phyloP scores from a whole-genome alignment of 1,139 yeast species.

The Saccharomyces hybrid region DNA sequence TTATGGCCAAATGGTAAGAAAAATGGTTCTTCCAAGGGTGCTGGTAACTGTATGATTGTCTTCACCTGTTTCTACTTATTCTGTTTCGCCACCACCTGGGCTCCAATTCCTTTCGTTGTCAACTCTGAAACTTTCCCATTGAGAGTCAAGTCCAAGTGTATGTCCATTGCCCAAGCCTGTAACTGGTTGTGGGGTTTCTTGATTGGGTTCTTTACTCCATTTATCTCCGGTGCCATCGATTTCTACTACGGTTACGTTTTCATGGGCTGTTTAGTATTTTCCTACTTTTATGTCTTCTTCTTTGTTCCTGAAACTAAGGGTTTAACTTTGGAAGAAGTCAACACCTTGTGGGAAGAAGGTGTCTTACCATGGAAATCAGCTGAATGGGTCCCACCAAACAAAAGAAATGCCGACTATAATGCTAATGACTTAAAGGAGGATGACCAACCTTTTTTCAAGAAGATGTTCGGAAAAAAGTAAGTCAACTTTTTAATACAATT shows the following conservation, averaged over 20 bases:
- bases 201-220: slow-evolving; percentile 73
- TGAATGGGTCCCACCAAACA: too few species aligned
- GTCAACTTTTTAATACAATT: too few species aligned
- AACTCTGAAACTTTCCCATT: slow-evolving; percentile 74
- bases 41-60: slow-evolving; percentile 74
- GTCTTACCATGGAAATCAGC: too few species aligned
- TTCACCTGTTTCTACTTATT: slow-evolving; percentile 72
- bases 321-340: too few species aligned
- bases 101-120: slow-evolving; percentile 69
- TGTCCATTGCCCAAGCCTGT: slow-evolving; percentile 64
- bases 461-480: too few species aligned
- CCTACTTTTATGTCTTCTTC: slow-evolving; percentile 53
- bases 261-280: slow-evolving; percentile 43
- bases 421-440: too few species aligned
- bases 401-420: too few species aligned
- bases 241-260: slow-evolving; percentile 63
- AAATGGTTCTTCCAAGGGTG: slow-evolving; percentile 41
- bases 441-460: too few species aligned
- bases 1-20: slow-evolving; percentile 56
- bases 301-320: too few species aligned
- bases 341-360: too few species aligned
- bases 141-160: slow-evolving; percentile 70
- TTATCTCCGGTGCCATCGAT: slow-evolving; percentile 43
- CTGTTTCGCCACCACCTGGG: slow-evolving; percentile 83
- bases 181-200: slow-evolving; percentile 79